A percentile compares a stretch with the other conserved stretches of the same genome.
Conservation (phyloP, 352 stramenopile genomes). For the Globisporangium viniferum region DNA sequence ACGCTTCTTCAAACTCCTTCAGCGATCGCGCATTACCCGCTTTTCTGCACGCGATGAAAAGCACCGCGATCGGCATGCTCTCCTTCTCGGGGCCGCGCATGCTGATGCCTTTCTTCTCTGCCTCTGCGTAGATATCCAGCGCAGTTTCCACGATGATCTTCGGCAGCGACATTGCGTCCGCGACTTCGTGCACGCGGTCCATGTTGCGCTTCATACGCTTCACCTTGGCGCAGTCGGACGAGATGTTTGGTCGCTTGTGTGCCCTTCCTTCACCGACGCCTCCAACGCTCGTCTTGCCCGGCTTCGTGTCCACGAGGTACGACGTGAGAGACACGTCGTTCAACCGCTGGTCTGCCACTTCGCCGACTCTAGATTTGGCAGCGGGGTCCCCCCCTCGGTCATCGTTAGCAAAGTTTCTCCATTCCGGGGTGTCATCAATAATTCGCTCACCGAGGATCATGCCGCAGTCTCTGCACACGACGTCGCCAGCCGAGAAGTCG, state of each 20-base stretch:
- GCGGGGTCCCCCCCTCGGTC: conserved; percentile 72
- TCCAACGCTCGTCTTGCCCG: conserved; percentile 21
- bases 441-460: conserved; percentile 87
- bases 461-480: conserved; percentile 78
- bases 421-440: conserved; percentile 86
- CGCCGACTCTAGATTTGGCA: conserved; percentile 80
- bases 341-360: conserved; percentile 58
- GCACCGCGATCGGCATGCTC: conserved; percentile 55
- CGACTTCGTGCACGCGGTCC: conserved; percentile 62
- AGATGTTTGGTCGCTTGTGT: conserved; percentile 62
- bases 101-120: conserved; percentile 58
- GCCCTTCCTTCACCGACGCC: conserved; percentile 20
- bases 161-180: conserved; percentile 56
- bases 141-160: conserved; percentile 73
- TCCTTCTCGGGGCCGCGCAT: conserved; percentile 66
- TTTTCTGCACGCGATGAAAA: conserved; percentile 78
- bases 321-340: conserved; percentile 61
- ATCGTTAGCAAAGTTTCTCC: conserved; percentile 87
- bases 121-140: conserved; percentile 68
- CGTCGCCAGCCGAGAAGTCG: conserved; percentile 74
- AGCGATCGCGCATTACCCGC: conserved; percentile 59
- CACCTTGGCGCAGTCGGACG: conserved; percentile 51
- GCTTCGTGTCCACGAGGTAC: conserved; percentile 62
- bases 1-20: conserved; percentile 78
- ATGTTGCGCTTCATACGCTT: conserved; percentile 71